Evolutionary conservation across 352 stramenopile species (phyloP), one percentile per base, ranked within the genome.

Genomic region (Thalassiosira mediterranea): DNA sequence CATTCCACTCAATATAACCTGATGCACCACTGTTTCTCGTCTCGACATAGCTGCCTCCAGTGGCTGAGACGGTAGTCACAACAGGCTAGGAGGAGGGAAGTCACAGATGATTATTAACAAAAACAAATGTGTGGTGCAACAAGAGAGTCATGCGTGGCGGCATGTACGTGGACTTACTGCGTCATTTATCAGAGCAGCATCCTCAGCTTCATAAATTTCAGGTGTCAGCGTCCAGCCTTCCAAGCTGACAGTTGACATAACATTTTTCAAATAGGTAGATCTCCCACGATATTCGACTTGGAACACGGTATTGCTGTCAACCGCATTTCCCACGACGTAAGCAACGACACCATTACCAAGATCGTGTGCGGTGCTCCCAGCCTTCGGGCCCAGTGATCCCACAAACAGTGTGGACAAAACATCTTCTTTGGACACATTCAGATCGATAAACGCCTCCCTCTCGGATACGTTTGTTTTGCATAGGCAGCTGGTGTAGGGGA

Each of bases 391-490:
- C 32, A 66, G 75, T 52, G 67, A 62, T n/a, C 76, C 76, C 74
- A 88, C 68, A n/a, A 21, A 59, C 11, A 86, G 65, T 46, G 69
- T 72, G 37, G 66, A 76, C 49, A 83, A 52, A 11, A 88, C 68
- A 70, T 86, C 76, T 11, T 10, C n/a, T n/a, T 44, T 44, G 15
- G 28, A 72, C 48, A 44, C 65, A 21, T 59, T 49, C 37, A 44
- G 81, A 48, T n/a, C 15, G 2, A 56, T 70, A 61, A 84, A 87
- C 8, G 79, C 70, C 34, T 52, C 46, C 51, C 63, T 60, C 29
- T 78, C 64, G 8, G 37, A 53, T 17, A 86, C 60, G 0, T 13
- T 58, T 3, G 61, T 78, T n/a, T 57, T 34, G 64, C 80, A 88
- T 2, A 85, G 34, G 48, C 80, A 88, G 42, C 72, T 64, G 17